These are phyloP conservation scores for Psilocybe mexicana DNA, from an alignment of 1,284 basidiomycete species.

Conservation along the genomic window DNA sequence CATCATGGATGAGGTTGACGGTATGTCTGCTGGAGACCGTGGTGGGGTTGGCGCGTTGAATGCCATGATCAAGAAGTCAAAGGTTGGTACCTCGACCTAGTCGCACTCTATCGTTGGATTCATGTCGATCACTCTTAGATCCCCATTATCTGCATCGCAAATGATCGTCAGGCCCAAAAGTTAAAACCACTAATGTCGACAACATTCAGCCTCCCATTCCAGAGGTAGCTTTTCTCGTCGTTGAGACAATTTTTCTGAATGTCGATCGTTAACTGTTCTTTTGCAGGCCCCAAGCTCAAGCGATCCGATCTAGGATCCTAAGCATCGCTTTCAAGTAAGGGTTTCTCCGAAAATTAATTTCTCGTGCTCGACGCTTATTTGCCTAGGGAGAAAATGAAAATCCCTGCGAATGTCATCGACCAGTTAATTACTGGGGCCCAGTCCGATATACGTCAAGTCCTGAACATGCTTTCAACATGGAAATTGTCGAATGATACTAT, in stretches of 20 bases:
- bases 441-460: slow-evolving; percentile 93
- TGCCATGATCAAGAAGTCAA: slow-evolving; percentile 91
- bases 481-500: slow-evolving; percentile 76
- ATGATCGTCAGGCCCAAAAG: slow-evolving; percentile 86
- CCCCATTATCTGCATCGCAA: slow-evolving; percentile 98
- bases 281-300: slow-evolving; percentile 69
- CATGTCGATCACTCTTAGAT: slow-evolving; percentile 50
- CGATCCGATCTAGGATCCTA: slow-evolving; percentile 84
- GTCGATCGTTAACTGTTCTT: slow-evolving; percentile 4
- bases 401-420: slow-evolving; percentile 89
- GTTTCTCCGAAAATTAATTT: neutral
- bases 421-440: slow-evolving; percentile 88
- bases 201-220: slow-evolving; percentile 78
- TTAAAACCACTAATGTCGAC: slow-evolving; percentile 84
- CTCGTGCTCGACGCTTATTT: slow-evolving; percentile 1
- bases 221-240: slow-evolving; percentile 50
- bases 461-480: slow-evolving; percentile 99
- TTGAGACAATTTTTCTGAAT: neutral
- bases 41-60: slow-evolving; percentile 95
- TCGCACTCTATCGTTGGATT: neutral
- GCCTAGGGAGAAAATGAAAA: slow-evolving; percentile 87
- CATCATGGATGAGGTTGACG: slow-evolving; percentile 99
- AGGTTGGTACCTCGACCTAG: slow-evolving; percentile 44
- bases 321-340: slow-evolving; percentile 86
- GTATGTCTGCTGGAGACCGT: slow-evolving; percentile 97